Base-by-base conservation (phyloP, 805 yeast species). In the Candida morakotiae region DNA sequence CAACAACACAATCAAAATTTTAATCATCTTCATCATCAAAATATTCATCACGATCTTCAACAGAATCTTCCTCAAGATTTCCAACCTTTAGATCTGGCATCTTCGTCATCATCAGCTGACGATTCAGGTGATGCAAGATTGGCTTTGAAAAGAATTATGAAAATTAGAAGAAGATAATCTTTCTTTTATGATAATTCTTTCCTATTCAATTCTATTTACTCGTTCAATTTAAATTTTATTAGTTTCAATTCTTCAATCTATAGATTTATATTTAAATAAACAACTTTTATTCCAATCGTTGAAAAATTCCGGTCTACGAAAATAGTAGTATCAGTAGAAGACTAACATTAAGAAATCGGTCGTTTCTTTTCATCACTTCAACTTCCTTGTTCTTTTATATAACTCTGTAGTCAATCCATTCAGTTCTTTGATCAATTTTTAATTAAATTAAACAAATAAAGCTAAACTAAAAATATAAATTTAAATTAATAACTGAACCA, bases 71-170 rank as follows among this genome's bases (percentile, higher is more conserved):
- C 9, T 21, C 28, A 25, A 25, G 28, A 25, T 13, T 8, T 15
- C 20, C 5, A 5, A 14, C 34, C 34, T 6, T 43, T 56, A 47
- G 37, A 31, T 21, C 33, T 49, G 37, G n/a, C 21, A 19, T 9
- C n/a, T 7, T 10, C n/a, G 7, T 39, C 42, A 3, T 34, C 38
- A 7, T 37, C 44, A 2, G 20, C 37, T 16, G 61, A 56, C 10
- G 67, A 62, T 37, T 53, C 58, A 20, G 60, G 60, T 5, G 69
- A 62, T 51, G 69, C 69, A 23, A 51, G 67, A 31, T 47, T 58
- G 26, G 69, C 69, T 8, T 53, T 63, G 42, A 61, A 60, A 50
- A 62, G 55, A 41, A 53, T 61, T 21, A 61, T 63, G 33, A 54
- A 59, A 35, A 53, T 60, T n/a, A 58, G 57, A 46, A 52, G 55